These are phyloP conservation scores for Aspergillus awamori DNA, from an alignment of 2,329 filamentous ascomycete species.

Conservation along the genomic window DNA sequence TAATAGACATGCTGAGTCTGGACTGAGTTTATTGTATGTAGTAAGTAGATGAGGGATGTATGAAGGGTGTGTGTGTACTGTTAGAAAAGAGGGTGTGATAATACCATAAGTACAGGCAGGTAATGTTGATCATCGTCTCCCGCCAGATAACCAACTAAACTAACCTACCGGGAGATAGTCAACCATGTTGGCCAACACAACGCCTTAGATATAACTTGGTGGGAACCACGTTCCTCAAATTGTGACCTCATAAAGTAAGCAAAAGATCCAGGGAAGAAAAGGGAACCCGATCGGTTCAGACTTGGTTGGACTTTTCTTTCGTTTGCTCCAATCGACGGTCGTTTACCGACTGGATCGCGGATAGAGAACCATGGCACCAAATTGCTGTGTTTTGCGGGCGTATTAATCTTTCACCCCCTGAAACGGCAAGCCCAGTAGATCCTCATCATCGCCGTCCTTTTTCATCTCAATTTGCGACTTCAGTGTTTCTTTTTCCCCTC, in stretches of 20 bases:
- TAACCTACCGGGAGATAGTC: background rate
- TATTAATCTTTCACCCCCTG: slow-evolving; percentile 25
- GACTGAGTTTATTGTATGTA: background rate
- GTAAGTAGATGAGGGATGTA: background rate
- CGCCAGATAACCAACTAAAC: too few relatives aligned
- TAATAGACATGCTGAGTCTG: background rate
- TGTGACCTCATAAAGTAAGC: background rate
- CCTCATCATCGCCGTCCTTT: slow-evolving; percentile 25
- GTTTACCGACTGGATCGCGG: background rate
- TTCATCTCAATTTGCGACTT: slow-evolving; percentile 4
- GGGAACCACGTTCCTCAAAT: background rate
- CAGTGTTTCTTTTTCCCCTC: slow-evolving; percentile 10
- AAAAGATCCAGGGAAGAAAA: background rate
- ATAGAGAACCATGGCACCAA: slow-evolving; percentile 20
- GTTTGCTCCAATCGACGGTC: background rate
- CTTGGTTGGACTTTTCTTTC: background rate
- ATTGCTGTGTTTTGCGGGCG: slow-evolving; percentile 18
- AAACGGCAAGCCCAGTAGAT: slow-evolving; percentile 28
- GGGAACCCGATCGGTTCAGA: slow-evolving; percentile 1
- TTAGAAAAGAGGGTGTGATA: too few relatives aligned
- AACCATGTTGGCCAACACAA: background rate
- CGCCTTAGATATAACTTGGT: background rate
- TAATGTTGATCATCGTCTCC: too few relatives aligned
- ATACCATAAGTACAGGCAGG: too few relatives aligned
- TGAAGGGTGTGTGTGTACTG: too few relatives aligned